Conservation (phyloP, 2,329 filamentous ascomycete species). For the Blastomyces percursus region DNA sequence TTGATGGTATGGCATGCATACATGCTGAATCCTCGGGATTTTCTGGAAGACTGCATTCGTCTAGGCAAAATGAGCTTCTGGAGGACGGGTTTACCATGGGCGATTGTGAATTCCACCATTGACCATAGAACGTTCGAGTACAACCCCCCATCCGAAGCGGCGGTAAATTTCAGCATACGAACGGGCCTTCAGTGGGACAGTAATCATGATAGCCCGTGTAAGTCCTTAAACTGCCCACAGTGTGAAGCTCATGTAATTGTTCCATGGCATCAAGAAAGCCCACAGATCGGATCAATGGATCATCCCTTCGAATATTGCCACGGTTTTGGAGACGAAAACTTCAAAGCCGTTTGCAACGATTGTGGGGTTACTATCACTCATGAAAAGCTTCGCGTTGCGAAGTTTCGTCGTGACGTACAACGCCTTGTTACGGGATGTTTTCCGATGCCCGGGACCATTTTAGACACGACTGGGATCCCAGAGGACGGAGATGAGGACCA, state of each 20-base stretch:
- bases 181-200: slow-evolving; percentile 52
- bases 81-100: slow-evolving; percentile 57
- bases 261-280: slow-evolving; percentile 47
- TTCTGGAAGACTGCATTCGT: slow-evolving; percentile 61
- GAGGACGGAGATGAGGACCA: slow-evolving; percentile 13
- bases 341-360: slow-evolving; percentile 39
- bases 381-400: slow-evolving; percentile 49
- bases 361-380: slow-evolving; percentile 46
- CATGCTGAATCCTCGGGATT: slow-evolving; percentile 65
- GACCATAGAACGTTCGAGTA: slow-evolving; percentile 49
- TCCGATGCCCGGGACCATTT: slow-evolving; percentile 59
- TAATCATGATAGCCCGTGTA: slow-evolving; percentile 39
- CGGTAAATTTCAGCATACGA: slow-evolving; percentile 36
- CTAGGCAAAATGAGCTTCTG: slow-evolving; percentile 47
- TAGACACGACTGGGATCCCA: slow-evolving; percentile 46
- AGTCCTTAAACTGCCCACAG: slow-evolving; percentile 45
- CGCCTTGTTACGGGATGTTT: slow-evolving; percentile 36
- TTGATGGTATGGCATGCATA: slow-evolving; percentile 72
- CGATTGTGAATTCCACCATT: slow-evolving; percentile 47
- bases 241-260: slow-evolving; percentile 39
- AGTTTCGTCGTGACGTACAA: slow-evolving; percentile 49
- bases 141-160: slow-evolving; percentile 35
- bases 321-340: slow-evolving; percentile 34
- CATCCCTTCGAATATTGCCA: slow-evolving; percentile 18
- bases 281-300: slow-evolving; percentile 16